Percentiles rank a stretch among this genome's conserved stretches.
These are phyloP conservation scores for Raffaelea albimanens DNA, from an alignment of 2,329 filamentous ascomycete genomes.

Conservation along the genomic window DNA sequence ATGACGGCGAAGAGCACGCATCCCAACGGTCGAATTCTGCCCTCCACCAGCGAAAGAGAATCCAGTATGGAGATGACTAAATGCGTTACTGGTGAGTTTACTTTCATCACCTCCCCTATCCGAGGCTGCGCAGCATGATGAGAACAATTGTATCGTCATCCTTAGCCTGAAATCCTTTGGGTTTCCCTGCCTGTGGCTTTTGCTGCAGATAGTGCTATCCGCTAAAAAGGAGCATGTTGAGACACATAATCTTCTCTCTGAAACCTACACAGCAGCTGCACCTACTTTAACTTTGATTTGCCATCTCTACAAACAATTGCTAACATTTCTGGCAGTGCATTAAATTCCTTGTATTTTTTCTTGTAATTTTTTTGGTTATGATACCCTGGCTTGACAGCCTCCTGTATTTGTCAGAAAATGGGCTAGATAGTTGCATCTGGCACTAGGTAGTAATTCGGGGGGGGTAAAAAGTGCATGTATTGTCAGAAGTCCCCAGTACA, in stretches of 20 bases:
- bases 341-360: not conserved
- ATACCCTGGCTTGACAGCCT: too few species aligned
- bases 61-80: slow-evolving; percentile 36
- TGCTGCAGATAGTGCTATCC: not conserved
- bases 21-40: slow-evolving; percentile 13
- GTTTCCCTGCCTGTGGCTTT: slow-evolving; percentile 16
- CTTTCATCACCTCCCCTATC: not conserved
- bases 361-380: too few species aligned
- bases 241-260: slow-evolving; percentile 42
- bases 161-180: slow-evolving; percentile 66
- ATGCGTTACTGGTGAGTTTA: not conserved
- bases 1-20: slow-evolving; percentile 35
- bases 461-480: too few species aligned
- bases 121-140: slow-evolving; percentile 52
- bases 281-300: too few species aligned
- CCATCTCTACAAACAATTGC: too few species aligned
- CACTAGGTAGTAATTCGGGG: too few species aligned
- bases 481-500: too few species aligned
- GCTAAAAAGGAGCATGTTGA: slow-evolving; percentile 27
- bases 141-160: slow-evolving; percentile 86
- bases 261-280: slow-evolving; percentile 12
- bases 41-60: slow-evolving; percentile 30
- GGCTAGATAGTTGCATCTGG: too few species aligned
- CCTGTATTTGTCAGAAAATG: too few species aligned
- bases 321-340: too few species aligned